A percentile compares a stretch with the other conserved stretches of the same genome.
phyloP scores from a whole-genome alignment of 768 basidiomycete species.

The Kwoniella dejecticola region DNA sequence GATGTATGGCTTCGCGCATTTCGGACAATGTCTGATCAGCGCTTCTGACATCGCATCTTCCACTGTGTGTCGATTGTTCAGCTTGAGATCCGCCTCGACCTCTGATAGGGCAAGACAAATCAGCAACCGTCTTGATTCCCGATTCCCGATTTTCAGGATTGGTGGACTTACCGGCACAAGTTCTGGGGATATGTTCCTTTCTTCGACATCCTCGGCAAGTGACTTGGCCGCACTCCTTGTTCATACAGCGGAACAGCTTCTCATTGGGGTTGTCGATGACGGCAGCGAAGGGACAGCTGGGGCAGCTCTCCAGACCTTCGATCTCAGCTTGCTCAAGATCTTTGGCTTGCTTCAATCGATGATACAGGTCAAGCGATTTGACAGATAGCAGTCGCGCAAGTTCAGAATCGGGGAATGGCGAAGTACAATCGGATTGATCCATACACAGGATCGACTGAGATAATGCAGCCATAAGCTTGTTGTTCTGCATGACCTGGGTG shows the following conservation, averaged over 20 bases:
- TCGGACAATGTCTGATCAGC: constrained; percentile 84
- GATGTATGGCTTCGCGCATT: constrained; percentile 69
- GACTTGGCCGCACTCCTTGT: constrained; percentile 67
- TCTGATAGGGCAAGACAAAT: constrained; percentile 50
- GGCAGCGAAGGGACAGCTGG: constrained; percentile 83
- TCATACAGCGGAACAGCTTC: constrained; percentile 64
- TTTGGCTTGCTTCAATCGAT: constrained; percentile 67
- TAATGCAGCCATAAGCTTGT: no score
- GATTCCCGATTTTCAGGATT: no score
- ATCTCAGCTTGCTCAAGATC: constrained; percentile 77
- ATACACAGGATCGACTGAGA: constrained; percentile 71
- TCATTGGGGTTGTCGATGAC: constrained; percentile 72
- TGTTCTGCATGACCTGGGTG: no score
- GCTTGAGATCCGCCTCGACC: constrained; percentile 69
- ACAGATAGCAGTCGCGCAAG: constrained; percentile 67
- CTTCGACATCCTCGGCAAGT: constrained; percentile 81
- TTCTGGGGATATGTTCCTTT: constrained; percentile 57
- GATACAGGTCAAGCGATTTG: constrained; percentile 69
- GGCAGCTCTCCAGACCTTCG: constrained; percentile 83
- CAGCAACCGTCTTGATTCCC: not conserved
- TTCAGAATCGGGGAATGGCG: constrained; percentile 70
- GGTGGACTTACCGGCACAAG: constrained; percentile 50
- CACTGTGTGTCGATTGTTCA: constrained; percentile 74
- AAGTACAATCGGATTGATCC: constrained; percentile 71
- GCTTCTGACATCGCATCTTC: constrained; percentile 94